phyloP scores from a whole-genome alignment of 805 yeast species.

The Saturnispora besseyi region DNA sequence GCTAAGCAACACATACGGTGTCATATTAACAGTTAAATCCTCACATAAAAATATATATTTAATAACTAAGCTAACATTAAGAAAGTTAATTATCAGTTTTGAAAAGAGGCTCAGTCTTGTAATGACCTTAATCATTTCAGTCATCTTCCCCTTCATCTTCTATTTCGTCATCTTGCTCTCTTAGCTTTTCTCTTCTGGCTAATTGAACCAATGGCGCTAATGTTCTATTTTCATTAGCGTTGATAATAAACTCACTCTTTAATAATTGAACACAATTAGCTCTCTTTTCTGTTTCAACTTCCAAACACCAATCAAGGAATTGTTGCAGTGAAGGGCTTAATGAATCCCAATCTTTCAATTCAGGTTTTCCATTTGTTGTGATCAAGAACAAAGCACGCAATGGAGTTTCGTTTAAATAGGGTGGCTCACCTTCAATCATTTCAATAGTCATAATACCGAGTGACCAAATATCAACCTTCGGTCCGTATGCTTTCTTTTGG shows the following conservation, averaged over 20 bases:
- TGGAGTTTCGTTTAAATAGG: constrained; percentile 73
- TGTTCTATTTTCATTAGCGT: constrained; percentile 52
- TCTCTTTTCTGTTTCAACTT: constrained; percentile 75
- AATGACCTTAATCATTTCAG: too few relatives aligned
- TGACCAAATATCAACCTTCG: constrained; percentile 78
- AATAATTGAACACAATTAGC: constrained; percentile 71
- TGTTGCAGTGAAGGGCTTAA: constrained; percentile 55
- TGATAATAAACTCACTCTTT: constrained; percentile 51
- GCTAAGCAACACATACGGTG: too few relatives aligned
- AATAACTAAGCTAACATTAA: too few relatives aligned
- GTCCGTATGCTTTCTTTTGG: constrained; percentile 69
- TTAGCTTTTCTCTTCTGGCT: constrained; percentile 56
- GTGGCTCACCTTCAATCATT: constrained; percentile 83
- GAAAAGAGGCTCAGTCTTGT: too few relatives aligned
- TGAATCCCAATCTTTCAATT: constrained; percentile 63
- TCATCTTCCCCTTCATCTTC: constrained; percentile 1
- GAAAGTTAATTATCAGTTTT: too few relatives aligned
- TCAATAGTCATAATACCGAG: constrained; percentile 80
- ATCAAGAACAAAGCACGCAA: constrained; percentile 66
- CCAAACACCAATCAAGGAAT: constrained; percentile 70
- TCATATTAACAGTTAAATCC: too few relatives aligned
- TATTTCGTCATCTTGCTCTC: constrained; percentile 18
- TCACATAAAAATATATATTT: too few relatives aligned
- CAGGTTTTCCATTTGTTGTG: constrained; percentile 77
- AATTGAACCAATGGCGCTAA: constrained; percentile 68